Base-by-base conservation (phyloP, 768 basidiomycete species). In the Serpula lacrymans region DNA sequence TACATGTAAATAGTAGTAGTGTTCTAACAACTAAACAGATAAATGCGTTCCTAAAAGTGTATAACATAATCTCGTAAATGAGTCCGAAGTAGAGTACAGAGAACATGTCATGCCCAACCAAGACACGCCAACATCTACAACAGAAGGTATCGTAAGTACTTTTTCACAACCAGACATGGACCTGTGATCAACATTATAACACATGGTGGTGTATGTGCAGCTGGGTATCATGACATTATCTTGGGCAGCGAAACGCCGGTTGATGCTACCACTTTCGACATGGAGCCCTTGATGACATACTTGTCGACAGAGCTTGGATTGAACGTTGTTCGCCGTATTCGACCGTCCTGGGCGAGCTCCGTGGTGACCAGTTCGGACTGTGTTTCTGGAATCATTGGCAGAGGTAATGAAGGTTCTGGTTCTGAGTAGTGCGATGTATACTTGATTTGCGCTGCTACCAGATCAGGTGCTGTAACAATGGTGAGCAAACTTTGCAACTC, bases 241-340 rank as follows among this genome's bases (percentile, higher is more conserved):
- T 50, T 58, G 5, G 55, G 16, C 18, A 57, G 35, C 6, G 46
- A 20, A 1, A 51, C 9, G 11, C 44, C 45, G 35, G 38, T 46
- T n/a, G 29, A 23, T 37, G 54, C 58, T 46, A 72, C 67, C 23
- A 77, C 72, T 51, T 78, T 76, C 13, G 69, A 66, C 70, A 78
- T 74, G 14, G 77, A 73, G 27, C 74, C 71, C 51, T 74, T 78
- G 55, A 77, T 64, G 47, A 72, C 62, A 23, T 68, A 64, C 51
- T 72, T 75, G 37, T 81, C 76, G 18, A 72, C 65, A 0, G 66
- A 50, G 43, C 35, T 60, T n/a, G 64, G 55, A 18, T 57, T 58
- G 26, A 62, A 58, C 4, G 60, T 67, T 2, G 65, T 62, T 39
- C 70, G 66, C 12, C 71, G 70, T 46, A 67, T 47, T 12, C 74